phyloP scores from a whole-genome alignment of 805 yeast genomes.

The Ogataea glucozyma region DNA sequence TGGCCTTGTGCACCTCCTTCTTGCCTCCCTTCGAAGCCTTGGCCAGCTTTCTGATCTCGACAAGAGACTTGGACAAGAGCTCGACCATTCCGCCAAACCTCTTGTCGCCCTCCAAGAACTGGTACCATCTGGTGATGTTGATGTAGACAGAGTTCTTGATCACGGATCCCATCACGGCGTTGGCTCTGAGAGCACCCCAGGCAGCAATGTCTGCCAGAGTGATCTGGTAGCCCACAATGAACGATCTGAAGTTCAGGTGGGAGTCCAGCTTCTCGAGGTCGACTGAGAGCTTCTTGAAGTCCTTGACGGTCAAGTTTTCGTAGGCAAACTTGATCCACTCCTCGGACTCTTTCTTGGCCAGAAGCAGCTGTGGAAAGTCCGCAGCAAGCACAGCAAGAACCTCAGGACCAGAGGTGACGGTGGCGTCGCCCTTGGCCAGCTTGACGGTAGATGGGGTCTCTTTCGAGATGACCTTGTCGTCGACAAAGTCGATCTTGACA shows the following conservation, averaged over 20 bases:
- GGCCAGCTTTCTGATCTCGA: conserved; percentile 71
- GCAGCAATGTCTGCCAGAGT: conserved; percentile 81
- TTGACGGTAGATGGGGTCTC: conserved; percentile 43
- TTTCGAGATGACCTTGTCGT: conserved; percentile 63
- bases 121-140: conserved; percentile 94
- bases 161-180: conserved; percentile 89
- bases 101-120: conserved; percentile 64
- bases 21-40: conserved; percentile 57
- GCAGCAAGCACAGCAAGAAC: conserved; percentile 52
- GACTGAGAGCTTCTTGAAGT: conserved; percentile 80
- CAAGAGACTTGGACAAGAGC: conserved; percentile 62
- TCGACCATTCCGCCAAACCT: conserved; percentile 72
- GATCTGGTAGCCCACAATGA: conserved; percentile 62
- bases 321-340: conserved; percentile 70
- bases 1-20: conserved; percentile 91
- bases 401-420: conserved; percentile 43
- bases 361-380: conserved; percentile 49
- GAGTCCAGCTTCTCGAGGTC: conserved; percentile 80
- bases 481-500: conserved; percentile 64
- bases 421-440: conserved; percentile 44
- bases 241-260: conserved; percentile 84
- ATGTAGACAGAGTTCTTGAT: conserved; percentile 80
- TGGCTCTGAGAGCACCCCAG: conserved; percentile 94
- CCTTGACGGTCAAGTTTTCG: conserved; percentile 72
- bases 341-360: conserved; percentile 42